Base-by-base conservation (phyloP, 768 basidiomycete genomes). In the Russula lepida region DNA sequence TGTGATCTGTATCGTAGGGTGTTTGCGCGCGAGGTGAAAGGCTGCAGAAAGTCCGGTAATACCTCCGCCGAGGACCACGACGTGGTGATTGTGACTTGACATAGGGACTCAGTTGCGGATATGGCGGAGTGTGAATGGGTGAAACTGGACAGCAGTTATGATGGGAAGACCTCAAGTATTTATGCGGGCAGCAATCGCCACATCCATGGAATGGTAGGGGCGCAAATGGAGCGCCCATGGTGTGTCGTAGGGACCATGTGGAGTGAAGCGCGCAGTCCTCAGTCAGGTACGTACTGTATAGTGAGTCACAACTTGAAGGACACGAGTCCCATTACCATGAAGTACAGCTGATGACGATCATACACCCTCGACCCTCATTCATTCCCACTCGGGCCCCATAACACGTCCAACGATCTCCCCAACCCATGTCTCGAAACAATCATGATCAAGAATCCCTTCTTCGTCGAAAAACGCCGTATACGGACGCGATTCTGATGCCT, bases 381-480 rank as follows among this genome's bases (percentile, higher is more conserved):
- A 71, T 62, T 72, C 62, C 57, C 76, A 69, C 69, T 85, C 85
- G 12, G 56, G 11, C 71, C 86, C 85, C 85, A 89, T 89, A 9
- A 79, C 81, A 35, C 77, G 74, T 68, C 88, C 86, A 27, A 92
- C 88, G 30, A 88, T 74, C 56, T 79, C 82, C 4, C 84, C 84
- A 3, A 93, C 82, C 91, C 92, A 95, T 33, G 74, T 76, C 72
- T 89, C 89, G 60, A 95, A 89, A 28, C 70, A 74, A 19, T 80
- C 84, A 69, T 88, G 84, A 68, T 89, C 85, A 78, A 98, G 82
- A 32, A 77, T 81, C 3, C 94, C 94, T 27, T 82, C 76, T 49
- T 81, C 85, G 66, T 94, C 90, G 69, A 95, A 93, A 73, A 95
- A 91, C 15, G 79, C 78, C 33, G 83, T 84, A 72, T 86, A 89